Conservation (phyloP, 352 stramenopile genomes). For the Pythium monospermum region DNA sequence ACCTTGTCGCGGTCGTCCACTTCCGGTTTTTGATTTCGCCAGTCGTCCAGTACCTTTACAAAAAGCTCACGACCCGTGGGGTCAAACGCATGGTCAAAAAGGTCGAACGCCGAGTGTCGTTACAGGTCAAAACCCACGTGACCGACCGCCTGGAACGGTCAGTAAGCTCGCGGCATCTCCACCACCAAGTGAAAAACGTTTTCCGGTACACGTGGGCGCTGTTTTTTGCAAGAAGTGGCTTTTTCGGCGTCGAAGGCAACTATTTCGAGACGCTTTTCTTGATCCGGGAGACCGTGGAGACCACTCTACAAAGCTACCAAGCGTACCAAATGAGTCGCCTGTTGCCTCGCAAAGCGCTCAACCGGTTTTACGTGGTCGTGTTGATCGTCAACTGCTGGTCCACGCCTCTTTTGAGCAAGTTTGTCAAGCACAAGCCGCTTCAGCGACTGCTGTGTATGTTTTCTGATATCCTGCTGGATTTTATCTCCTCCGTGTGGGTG, state of each 20-base stretch:
- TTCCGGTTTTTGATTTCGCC: background rate
- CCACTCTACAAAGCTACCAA: conserved; percentile 5
- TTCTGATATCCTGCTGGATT: conserved; percentile 20
- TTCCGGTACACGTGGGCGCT: background rate
- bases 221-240: conserved; percentile 4
- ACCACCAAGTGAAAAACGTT: background rate
- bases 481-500: conserved; percentile 15
- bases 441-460: conserved; percentile 14
- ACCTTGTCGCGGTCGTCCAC: conserved; percentile 5
- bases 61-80: background rate
- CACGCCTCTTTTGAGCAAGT: conserved; percentile 14
- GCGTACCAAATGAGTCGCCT: conserved; percentile 1
- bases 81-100: background rate
- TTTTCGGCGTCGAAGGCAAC: conserved; percentile 13
- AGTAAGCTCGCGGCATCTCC: background rate
- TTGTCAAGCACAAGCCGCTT: background rate
- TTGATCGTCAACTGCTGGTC: conserved; percentile 24
- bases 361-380: conserved; percentile 15
- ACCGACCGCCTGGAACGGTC: background rate
- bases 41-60: background rate
- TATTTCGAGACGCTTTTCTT: conserved; percentile 15
- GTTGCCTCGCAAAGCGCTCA: conserved; percentile 15
- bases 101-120: background rate
- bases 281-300: conserved; percentile 7
- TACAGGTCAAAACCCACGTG: background rate